Evolutionary conservation across 2,329 filamentous ascomycete species (phyloP), one percentile per base, ranked within the genome.

Genomic region (Cyphellophora attinorum): DNA sequence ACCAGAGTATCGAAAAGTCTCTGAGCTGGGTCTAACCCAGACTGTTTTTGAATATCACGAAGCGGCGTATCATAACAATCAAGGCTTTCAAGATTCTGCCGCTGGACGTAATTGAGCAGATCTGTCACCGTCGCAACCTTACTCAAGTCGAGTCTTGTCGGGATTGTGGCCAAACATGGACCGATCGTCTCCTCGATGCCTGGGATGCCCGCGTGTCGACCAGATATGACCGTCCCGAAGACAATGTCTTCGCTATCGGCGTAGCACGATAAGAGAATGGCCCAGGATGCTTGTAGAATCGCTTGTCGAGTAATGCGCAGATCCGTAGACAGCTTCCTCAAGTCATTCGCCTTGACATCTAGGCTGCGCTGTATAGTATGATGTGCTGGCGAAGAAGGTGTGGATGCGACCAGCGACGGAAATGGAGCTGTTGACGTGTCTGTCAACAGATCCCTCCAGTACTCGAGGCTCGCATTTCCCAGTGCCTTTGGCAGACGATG

Each of bases 151-250:
- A 79, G 57, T n/a, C 85, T 70, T 2, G 85, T 61, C 2, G 88
- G 88, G 5, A 91, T 58, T 0, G 83, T 81, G 2, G 78, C 66
- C 33, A 95, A 76, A 48, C 82, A 91, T 6, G 88, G 88, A 0
- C 88, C 88, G 37, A 89, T 64, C 3, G 88, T 71, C 2, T 72
- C 63, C 42, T 93, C 85, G 19, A 93, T 74, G 0, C 69, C 73
- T 3, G 67, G 52, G 2, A 94, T 54, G 0, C 83, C 73, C n/a
- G 86, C 56, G 2, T 81, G 85, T 35, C 88, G 71, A 2, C 86
- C 86, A 6, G 86, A 93, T 10, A 82, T 81, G 3, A 94, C 83
- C 2, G 76, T 80, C 1, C 88, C 88, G 25, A 93, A 72, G 1
- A 78, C 64, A 2, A 88, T 62, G 51, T 94, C 84, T 0, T 66